Percentiles rank a stretch among this genome's conserved stretches.
These are phyloP conservation scores for Wickerhamomyces sp. DNA, from an alignment of 1,139 yeast species.

Conservation along the genomic window DNA sequence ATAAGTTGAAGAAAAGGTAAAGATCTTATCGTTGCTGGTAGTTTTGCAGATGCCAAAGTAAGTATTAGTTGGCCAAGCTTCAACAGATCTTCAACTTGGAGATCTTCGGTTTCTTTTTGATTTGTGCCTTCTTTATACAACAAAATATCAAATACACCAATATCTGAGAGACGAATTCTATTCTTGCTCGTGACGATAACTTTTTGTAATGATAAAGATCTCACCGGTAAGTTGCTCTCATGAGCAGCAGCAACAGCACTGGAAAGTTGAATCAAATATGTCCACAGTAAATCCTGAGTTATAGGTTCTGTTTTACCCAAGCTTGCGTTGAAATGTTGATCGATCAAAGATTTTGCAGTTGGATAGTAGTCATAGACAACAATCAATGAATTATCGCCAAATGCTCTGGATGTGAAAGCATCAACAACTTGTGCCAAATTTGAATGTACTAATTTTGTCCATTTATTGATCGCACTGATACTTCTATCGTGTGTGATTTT, in stretches of 20 bases:
- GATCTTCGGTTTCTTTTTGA: slow-evolving; percentile 22
- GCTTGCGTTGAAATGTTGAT: slow-evolving; percentile 40
- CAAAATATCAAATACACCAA: slow-evolving; percentile 70
- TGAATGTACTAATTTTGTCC: slow-evolving; percentile 48
- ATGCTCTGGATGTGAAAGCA: slow-evolving; percentile 83
- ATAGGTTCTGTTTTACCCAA: slow-evolving; percentile 34
- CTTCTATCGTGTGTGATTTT: slow-evolving; percentile 56
- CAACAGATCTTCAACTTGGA: slow-evolving; percentile 49
- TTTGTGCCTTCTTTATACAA: slow-evolving; percentile 29
- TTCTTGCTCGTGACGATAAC: slow-evolving; percentile 65
- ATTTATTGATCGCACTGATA: slow-evolving; percentile 41
- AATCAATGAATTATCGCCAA: slow-evolving; percentile 68
- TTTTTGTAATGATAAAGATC: slow-evolving; percentile 60
- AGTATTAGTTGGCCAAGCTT: slow-evolving; percentile 55
- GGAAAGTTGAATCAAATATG: slow-evolving; percentile 65
- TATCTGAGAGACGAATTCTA: slow-evolving; percentile 64
- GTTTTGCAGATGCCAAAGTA: slow-evolving; percentile 45
- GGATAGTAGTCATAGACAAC: slow-evolving; percentile 70
- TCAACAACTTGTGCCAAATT: slow-evolving; percentile 68
- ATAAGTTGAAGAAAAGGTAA: slow-evolving; percentile 23
- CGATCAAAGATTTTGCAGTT: slow-evolving; percentile 51
- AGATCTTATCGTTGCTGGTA: slow-evolving; percentile 28
- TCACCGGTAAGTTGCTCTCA: slow-evolving; percentile 53
- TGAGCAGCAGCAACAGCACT: slow-evolving; percentile 66
- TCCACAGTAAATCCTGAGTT: slow-evolving; percentile 70